Percentiles rank a stretch among this genome's conserved stretches.
These are phyloP conservation scores for Xylariales sp. DNA, from an alignment of 2,329 filamentous ascomycete genomes.

Conservation along the genomic window DNA sequence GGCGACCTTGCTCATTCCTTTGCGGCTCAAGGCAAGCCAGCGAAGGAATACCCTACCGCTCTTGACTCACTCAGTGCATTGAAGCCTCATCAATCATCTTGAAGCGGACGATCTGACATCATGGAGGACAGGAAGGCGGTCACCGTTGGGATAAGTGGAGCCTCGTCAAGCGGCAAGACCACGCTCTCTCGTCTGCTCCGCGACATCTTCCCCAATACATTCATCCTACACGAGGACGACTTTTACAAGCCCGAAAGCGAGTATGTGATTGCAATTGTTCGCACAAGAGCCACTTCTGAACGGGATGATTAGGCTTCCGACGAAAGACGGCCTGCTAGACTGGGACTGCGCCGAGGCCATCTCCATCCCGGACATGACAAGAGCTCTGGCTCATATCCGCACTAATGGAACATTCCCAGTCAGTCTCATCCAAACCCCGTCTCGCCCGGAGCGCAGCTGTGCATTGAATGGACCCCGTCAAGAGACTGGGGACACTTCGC, in stretches of 20 bases:
- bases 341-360: conserved; percentile 88
- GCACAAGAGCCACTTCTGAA: neutral
- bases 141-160: conserved; percentile 79
- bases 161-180: conserved; percentile 91
- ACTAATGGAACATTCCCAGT: conserved; percentile 61
- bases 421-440: conserved; percentile 24
- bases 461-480: neutral
- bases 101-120: too few species aligned
- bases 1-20: too few species aligned
- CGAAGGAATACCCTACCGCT: too few species aligned
- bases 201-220: conserved; percentile 71
- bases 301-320: conserved; percentile 41
- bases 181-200: conserved; percentile 82
- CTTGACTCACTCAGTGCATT: too few species aligned
- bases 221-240: conserved; percentile 92
- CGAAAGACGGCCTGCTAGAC: conserved; percentile 63
- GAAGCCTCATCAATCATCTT: too few species aligned
- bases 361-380: conserved; percentile 62
- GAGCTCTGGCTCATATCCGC: conserved; percentile 66
- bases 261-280: conserved; percentile 28
- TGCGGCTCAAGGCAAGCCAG: too few species aligned
- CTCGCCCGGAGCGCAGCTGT: conserved; percentile 23
- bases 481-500: neutral
- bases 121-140: conserved; percentile 42
- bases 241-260: conserved; percentile 82